Conservation (phyloP, 2,329 filamentous ascomycete species). For the Hypocrella siamensis region DNA sequence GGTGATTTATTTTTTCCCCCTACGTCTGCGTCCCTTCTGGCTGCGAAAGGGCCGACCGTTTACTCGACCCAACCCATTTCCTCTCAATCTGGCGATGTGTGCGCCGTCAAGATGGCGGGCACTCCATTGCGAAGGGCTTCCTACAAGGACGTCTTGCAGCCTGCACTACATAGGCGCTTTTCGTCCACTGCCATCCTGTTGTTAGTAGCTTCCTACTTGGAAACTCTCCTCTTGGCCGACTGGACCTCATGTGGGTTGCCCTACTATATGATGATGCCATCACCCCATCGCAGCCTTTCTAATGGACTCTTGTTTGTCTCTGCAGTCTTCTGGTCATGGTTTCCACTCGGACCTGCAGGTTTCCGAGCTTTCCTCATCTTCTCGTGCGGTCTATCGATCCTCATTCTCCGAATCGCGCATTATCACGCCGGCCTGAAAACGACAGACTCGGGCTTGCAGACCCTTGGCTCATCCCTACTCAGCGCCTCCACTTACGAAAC, state of each 20-base stretch:
- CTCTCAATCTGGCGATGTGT: conserved; percentile 25
- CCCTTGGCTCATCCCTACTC: conserved; percentile 41
- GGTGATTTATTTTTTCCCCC: background rate
- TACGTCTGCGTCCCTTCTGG: background rate
- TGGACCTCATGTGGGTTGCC: conserved; percentile 53
- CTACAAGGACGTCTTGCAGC: conserved; percentile 85
- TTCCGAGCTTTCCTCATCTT: conserved; percentile 63
- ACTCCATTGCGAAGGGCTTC: conserved; percentile 39
- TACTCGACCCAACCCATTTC: no score
- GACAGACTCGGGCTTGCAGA: conserved; percentile 50
- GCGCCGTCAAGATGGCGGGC: conserved; percentile 33
- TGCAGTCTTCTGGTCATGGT: conserved; percentile 71
- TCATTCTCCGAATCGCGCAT: conserved; percentile 74
- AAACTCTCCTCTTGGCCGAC: conserved; percentile 53
- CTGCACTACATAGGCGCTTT: conserved; percentile 75
- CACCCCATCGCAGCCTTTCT: background rate
- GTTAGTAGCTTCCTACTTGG: conserved; percentile 54
- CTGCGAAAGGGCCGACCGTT: no score
- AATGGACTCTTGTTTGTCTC: conserved; percentile 5
- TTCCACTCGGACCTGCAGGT: conserved; percentile 62
- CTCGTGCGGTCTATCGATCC: conserved; percentile 57
- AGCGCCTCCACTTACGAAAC: conserved; percentile 52
- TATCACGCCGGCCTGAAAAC: conserved; percentile 63
- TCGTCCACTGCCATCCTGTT: conserved; percentile 58
- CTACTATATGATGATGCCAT: no score